Percentiles rank a stretch among this genome's conserved stretches.
Conservation (phyloP, 495 filamentous ascomycete species). For the Cercophora samala region DNA sequence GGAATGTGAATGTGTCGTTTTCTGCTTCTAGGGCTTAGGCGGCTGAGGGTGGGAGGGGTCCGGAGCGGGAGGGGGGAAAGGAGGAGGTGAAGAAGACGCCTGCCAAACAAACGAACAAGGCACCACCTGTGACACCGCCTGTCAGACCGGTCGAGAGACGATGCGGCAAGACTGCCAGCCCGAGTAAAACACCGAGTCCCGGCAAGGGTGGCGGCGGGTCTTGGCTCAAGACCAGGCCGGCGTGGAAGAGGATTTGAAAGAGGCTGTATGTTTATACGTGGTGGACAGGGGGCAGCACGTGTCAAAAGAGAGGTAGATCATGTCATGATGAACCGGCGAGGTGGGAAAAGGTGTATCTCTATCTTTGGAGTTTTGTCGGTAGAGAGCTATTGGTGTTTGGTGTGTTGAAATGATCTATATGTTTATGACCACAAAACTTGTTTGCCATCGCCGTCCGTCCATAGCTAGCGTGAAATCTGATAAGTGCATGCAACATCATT, state of each 20-base stretch:
- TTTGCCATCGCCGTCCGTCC: too few species aligned
- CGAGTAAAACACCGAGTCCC: background rate
- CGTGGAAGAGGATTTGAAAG: background rate
- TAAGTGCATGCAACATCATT: too few species aligned
- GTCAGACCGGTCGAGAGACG: background rate
- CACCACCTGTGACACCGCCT: background rate
- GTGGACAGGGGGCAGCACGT: too few species aligned
- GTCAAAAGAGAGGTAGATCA: too few species aligned
- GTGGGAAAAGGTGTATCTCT: background rate
- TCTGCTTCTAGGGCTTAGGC: conserved; percentile 20
- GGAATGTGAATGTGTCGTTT: background rate
- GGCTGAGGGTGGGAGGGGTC: background rate
- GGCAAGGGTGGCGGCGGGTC: background rate
- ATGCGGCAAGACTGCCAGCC: background rate
- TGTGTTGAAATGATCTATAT: background rate
- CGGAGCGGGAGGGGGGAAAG: background rate
- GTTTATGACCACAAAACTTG: background rate
- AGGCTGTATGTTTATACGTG: too few species aligned
- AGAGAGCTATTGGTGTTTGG: background rate
- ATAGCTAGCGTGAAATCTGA: too few species aligned
- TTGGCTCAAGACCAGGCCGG: background rate
- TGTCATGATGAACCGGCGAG: too few species aligned
- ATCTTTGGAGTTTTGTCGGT: background rate
- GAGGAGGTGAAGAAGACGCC: background rate
- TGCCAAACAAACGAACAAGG: background rate